These are phyloP conservation scores for Yamadazyma kanchanaburiensis DNA, from an alignment of 1,139 yeast species.

Conservation along the genomic window DNA sequence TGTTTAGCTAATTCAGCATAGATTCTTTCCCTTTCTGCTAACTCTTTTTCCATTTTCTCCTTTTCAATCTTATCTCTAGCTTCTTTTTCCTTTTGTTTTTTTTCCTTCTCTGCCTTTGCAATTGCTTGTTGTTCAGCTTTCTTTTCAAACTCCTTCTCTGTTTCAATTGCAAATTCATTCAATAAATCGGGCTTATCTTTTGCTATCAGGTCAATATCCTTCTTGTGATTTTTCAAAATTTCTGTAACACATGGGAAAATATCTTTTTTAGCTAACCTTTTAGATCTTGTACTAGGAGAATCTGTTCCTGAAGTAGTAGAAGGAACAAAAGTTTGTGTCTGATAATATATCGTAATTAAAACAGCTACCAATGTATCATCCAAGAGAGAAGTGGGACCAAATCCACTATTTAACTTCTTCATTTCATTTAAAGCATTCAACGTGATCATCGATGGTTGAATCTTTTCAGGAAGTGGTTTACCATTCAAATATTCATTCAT, in stretches of 20 bases:
- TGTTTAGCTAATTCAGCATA: too few species aligned
- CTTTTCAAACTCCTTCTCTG: not conserved
- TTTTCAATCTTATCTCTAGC: too few species aligned
- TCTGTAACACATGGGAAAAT: slow-evolving; percentile 42
- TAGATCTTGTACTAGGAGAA: slow-evolving; percentile 31
- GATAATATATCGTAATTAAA: slow-evolving; percentile 49
- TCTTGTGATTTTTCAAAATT: slow-evolving; percentile 24
- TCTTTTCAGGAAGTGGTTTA: slow-evolving; percentile 25
- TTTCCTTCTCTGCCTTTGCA: not conserved
- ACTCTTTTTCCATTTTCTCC: too few species aligned
- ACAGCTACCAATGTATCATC: slow-evolving; percentile 73
- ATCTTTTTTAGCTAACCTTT: slow-evolving; percentile 43
- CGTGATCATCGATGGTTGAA: slow-evolving; percentile 34
- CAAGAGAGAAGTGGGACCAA: slow-evolving; percentile 73
- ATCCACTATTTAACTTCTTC: slow-evolving; percentile 73
- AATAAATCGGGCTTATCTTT: slow-evolving; percentile 30
- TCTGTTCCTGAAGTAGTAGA: slow-evolving; percentile 12
- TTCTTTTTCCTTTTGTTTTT: too few species aligned
- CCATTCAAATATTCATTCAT: slow-evolving; percentile 26
- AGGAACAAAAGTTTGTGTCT: slow-evolving; percentile 10
- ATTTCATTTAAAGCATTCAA: slow-evolving; percentile 59
- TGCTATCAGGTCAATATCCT: slow-evolving; percentile 28
- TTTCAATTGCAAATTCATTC: slow-evolving; percentile 23
- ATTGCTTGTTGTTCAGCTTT: not conserved
- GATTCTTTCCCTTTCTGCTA: too few species aligned